These are phyloP conservation scores for Fusarium sp. DNA, from an alignment of 2,329 filamentous ascomycete species.

Conservation along the genomic window DNA sequence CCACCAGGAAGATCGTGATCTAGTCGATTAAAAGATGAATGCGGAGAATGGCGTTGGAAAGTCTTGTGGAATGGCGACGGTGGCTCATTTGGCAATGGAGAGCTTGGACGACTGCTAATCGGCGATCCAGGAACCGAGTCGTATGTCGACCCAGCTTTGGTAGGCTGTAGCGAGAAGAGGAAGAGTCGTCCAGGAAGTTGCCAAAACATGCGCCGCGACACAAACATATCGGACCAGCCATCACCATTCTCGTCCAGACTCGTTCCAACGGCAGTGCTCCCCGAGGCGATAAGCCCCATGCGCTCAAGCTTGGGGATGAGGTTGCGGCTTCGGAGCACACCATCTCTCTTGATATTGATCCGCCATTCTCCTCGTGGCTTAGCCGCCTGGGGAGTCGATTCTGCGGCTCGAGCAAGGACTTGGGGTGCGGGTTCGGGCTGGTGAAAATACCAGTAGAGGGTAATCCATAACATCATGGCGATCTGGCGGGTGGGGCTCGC, in stretches of 20 bases:
- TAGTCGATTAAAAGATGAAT: conserved; percentile 37
- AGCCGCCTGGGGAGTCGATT: conserved; percentile 71
- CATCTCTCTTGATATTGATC: conserved; percentile 84
- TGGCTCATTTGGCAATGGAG: conserved; percentile 54
- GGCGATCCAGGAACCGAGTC: conserved; percentile 61
- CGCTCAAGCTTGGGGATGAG: conserved; percentile 90
- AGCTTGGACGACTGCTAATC: conserved; percentile 61
- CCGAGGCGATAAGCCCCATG: conserved; percentile 84
- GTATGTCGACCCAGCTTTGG: conserved; percentile 40
- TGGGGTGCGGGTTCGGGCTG: conserved; percentile 75
- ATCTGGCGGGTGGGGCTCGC: conserved; percentile 87
- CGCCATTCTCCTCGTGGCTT: conserved; percentile 87
- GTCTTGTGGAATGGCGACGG: conserved; percentile 26
- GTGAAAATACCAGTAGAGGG: conserved; percentile 97
- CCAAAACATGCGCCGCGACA: conserved; percentile 85
- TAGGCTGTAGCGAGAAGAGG: conserved; percentile 81
- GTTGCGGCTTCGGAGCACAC: conserved; percentile 85
- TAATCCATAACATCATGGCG: conserved; percentile 96
- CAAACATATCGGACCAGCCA: conserved; percentile 83
- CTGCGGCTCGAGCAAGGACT: conserved; percentile 69
- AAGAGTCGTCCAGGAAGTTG: conserved; percentile 88
- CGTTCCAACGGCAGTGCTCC: conserved; percentile 78
- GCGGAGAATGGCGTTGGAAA: conserved; percentile 45
- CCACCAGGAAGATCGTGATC: conserved; percentile 53
- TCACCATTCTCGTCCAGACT: conserved; percentile 68